Evolutionary conservation across 176 grass and related monocot genomes (phyloP).

Genomic region (Oryza meridionalis): DNA sequence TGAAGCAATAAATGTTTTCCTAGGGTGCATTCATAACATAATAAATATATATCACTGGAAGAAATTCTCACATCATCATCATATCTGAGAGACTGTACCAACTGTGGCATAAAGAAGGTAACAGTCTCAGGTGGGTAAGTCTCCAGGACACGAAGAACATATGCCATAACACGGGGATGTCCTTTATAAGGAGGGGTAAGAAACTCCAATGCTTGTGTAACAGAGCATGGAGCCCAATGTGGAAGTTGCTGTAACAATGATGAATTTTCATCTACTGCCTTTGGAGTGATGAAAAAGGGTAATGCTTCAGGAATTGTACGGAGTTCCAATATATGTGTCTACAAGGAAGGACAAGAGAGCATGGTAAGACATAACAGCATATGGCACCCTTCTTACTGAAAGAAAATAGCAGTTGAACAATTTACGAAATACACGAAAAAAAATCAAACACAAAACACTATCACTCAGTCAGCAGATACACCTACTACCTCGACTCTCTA

Average conservation of each 20-base stretch:
- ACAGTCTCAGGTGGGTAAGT: constrained; percentile 95
- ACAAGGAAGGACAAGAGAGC: constrained; percentile 22
- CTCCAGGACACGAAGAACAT: constrained; percentile 95
- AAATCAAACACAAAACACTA: constrained; percentile 2
- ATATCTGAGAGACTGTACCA: constrained; percentile 97
- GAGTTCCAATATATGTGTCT: constrained; percentile 84
- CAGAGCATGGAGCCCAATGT: constrained; percentile 96
- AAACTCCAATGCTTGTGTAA: constrained; percentile 96
- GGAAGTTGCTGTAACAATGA: constrained; percentile 89
- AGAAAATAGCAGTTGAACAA: constrained; percentile 7
- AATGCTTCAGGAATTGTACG: constrained; percentile 95
- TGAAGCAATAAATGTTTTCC: constrained; percentile 13
- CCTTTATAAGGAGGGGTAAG: constrained; percentile 97
- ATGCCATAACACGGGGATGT: constrained; percentile 96
- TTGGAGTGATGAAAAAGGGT: constrained; percentile 97
- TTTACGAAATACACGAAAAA: constrained; percentile 32
- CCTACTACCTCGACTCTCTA: not conserved
- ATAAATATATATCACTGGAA: constrained; percentile 29
- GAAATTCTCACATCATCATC: constrained; percentile 84
- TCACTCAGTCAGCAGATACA: constrained; percentile 12
- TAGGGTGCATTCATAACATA: constrained; percentile 13
- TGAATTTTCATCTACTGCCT: constrained; percentile 96
- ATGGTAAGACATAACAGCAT: constrained; percentile 25
- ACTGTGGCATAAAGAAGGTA: constrained; percentile 99
- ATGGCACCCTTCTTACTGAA: constrained; percentile 31